Evolutionary conservation across 441 rosid genomes (phyloP), one percentile per base, ranked within the genome.

Genomic region (Gossypium laxum): DNA sequence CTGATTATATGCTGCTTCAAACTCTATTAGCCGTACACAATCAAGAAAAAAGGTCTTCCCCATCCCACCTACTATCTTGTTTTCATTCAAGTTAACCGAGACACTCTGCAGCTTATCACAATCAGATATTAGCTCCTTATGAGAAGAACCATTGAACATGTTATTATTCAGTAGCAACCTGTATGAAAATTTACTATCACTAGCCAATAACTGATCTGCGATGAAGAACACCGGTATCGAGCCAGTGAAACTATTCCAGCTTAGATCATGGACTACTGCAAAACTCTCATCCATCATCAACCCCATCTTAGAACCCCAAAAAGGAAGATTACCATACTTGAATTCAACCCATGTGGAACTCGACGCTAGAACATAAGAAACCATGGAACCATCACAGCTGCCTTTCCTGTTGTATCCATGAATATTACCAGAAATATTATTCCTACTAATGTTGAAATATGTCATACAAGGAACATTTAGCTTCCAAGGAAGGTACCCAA

Each of bases 401-500:
- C 71, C 81, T 45, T 73, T 69, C 60, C 70, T 72, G 71, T 82
- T 72, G 69, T 82, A 85, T 58, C 76, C 71, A 0, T 85, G 88
- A 77, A 86, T 72, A 11, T 22, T 52, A 12, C 89, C 88, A 1
- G 89, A 73, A 19, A 88, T 65, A 48, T 80, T 84, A 24, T 88
- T 88, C 72, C 47, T 60, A 78, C 91, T 88, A 48, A 88, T 71
- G 67, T 86, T 86, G 58, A 88, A 84, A 73, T 86, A 82, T 32
- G 74, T 69, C 88, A 88, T 81, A 59, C 93, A 88, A 7, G 91
- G 83, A 80, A 86, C 79, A 66, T 62, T 88, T 48, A 86, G 84
- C 67, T 66, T 74, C 55, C 62, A 26, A 10, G 91, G 89, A 65
- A 88, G 81, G 72, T 63, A 61, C 1, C 93, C 90, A 15, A 30